These are phyloP conservation scores for Phytophthora constricta DNA, from an alignment of 352 stramenopile species.

Conservation along the genomic window DNA sequence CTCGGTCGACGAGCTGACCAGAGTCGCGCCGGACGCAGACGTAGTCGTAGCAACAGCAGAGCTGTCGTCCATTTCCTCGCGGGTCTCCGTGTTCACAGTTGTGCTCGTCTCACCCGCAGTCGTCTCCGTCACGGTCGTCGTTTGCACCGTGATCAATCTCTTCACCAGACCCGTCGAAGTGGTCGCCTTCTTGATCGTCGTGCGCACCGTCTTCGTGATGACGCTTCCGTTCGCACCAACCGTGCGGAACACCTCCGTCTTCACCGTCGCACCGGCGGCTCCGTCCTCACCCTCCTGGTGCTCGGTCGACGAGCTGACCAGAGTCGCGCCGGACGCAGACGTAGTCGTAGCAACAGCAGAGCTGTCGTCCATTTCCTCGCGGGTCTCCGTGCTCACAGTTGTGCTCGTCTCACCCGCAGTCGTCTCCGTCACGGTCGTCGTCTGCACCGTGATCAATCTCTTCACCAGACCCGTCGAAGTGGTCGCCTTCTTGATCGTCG, in stretches of 20 bases:
- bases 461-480: conserved; percentile 28
- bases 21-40: not conserved
- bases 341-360: not conserved
- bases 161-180: not conserved
- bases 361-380: conserved; percentile 10
- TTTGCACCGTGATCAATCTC: not conserved
- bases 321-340: not conserved
- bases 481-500: conserved; percentile 29
- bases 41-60: not conserved
- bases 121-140: not conserved
- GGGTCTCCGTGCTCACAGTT: conserved; percentile 23
- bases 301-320: not conserved
- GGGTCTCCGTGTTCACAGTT: not conserved
- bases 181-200: not conserved
- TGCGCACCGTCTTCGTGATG: not conserved
- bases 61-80: conserved; percentile 18
- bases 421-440: conserved; percentile 36
- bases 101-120: not conserved
- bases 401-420: conserved; percentile 27
- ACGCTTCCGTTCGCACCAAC: not conserved
- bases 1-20: conserved; percentile 7
- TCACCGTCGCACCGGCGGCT: not conserved
- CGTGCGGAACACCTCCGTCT: not conserved
- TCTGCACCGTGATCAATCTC: conserved; percentile 33
- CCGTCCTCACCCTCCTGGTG: not conserved